Percentiles rank a stretch among this genome's conserved stretches.
phyloP scores from a whole-genome alignment of 371 early-diverging fungal species.

The Actinomortierella ambigua region DNA sequence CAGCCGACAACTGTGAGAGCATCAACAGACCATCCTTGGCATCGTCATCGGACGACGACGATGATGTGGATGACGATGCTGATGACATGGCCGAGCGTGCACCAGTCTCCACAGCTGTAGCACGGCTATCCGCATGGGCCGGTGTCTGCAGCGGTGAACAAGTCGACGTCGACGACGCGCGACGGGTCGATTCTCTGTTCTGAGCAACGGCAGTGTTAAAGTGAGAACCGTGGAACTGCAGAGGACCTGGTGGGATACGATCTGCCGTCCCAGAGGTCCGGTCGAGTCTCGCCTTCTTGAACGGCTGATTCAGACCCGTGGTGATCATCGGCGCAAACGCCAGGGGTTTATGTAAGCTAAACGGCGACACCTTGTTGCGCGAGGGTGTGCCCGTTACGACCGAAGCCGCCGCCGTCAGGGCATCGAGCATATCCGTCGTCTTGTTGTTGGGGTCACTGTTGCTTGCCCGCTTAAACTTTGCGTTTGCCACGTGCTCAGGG shows the following conservation, averaged over 20 bases:
- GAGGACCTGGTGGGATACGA: too few relatives aligned
- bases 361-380: too few relatives aligned
- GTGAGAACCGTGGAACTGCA: too few relatives aligned
- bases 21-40: slow-evolving; percentile 39
- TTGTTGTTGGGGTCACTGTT: slow-evolving; percentile 46
- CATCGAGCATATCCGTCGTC: slow-evolving; percentile 45
- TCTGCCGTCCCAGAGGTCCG: too few relatives aligned
- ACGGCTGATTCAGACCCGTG: slow-evolving; percentile 27
- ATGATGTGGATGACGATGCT: too few relatives aligned
- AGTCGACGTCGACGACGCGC: slow-evolving; percentile 1
- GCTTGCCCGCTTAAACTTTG: slow-evolving; percentile 29
- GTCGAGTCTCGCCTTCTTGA: slow-evolving; percentile 3
- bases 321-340: slow-evolving; percentile 42
- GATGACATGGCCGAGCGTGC: background rate
- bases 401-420: slow-evolving; percentile 4
- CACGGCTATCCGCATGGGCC: background rate
- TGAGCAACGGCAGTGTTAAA: too few relatives aligned
- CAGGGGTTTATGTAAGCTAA: slow-evolving; percentile 6
- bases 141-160: background rate
- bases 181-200: background rate
- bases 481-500: slow-evolving; percentile 48
- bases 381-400: slow-evolving; percentile 18
- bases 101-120: background rate
- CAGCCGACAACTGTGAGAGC: slow-evolving; percentile 16
- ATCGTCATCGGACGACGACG: slow-evolving; percentile 33